phyloP scores from a whole-genome alignment of 352 stramenopile species.

The Phytophthora niederhauseri region DNA sequence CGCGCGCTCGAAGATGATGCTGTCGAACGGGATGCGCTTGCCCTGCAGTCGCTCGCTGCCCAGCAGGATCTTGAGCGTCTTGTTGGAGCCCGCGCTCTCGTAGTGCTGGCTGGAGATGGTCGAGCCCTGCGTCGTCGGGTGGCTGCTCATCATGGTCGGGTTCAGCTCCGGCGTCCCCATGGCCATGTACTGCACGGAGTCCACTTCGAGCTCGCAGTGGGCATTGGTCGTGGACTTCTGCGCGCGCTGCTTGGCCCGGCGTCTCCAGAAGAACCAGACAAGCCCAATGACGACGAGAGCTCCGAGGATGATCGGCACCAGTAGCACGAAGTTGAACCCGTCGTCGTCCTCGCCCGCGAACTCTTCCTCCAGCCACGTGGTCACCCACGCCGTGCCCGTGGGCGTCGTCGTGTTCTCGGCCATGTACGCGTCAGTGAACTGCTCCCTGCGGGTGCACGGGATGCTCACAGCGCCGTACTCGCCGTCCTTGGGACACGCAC shows the following conservation, averaged over 20 bases:
- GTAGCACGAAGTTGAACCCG: constrained; percentile 12
- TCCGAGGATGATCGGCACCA: constrained; percentile 31
- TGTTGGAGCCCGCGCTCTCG: constrained; percentile 33
- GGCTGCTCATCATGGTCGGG: constrained; percentile 7
- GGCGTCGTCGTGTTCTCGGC: constrained; percentile 22
- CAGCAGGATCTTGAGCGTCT: constrained; percentile 29
- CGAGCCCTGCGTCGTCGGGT: constrained; percentile 17
- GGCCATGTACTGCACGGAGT: constrained; percentile 14
- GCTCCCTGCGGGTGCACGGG: constrained; percentile 14
- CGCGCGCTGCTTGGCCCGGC: constrained; percentile 5
- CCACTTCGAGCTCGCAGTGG: not conserved
- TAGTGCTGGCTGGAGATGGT: constrained; percentile 19
- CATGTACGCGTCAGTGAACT: constrained; percentile 25
- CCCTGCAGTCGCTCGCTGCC: constrained; percentile 21
- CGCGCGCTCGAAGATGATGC: constrained; percentile 18
- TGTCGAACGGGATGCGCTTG: constrained; percentile 30
- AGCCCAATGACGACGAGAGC: constrained; percentile 9
- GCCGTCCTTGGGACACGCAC: constrained; percentile 1
- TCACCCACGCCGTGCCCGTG: constrained; percentile 26
- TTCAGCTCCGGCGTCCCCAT: constrained; percentile 14
- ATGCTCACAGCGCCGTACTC: constrained; percentile 17
- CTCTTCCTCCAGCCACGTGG: constrained; percentile 25
- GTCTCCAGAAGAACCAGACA: constrained; percentile 24
- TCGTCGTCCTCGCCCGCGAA: constrained; percentile 14
- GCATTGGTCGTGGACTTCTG: constrained; percentile 4